Conservation (phyloP, 2,329 filamentous ascomycete species). For the Arthrobotrys musiformis region DNA sequence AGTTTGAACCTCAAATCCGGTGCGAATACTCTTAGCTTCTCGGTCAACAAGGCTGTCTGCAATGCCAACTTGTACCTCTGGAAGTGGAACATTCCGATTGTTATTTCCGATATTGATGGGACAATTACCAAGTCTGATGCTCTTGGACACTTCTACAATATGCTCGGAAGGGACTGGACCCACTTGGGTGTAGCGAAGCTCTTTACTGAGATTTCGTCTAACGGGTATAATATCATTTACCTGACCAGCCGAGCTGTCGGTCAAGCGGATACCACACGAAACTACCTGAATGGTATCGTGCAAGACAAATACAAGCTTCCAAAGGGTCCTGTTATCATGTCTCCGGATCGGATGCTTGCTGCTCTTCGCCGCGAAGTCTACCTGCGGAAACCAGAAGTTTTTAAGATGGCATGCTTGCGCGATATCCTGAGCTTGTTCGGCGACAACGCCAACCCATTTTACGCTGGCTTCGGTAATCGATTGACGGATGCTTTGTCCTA, state of each 20-base stretch:
- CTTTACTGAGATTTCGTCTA: conserved; percentile 92
- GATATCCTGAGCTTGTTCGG: conserved; percentile 92
- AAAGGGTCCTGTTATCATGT: conserved; percentile 91
- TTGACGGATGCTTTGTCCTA: conserved; percentile 97
- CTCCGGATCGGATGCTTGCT: conserved; percentile 92
- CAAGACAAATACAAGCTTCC: conserved; percentile 89
- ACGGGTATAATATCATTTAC: conserved; percentile 99
- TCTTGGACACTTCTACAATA: conserved; percentile 91
- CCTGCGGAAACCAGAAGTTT: conserved; percentile 93
- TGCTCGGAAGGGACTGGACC: conserved; percentile 98
- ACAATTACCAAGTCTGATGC: conserved; percentile 98
- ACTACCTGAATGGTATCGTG: conserved; percentile 87
- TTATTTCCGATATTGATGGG: conserved; percentile 98
- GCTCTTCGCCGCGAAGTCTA: conserved; percentile 88
- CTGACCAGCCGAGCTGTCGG: conserved; percentile 93
- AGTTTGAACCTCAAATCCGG: conserved; percentile 82
- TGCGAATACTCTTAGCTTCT: conserved; percentile 95
- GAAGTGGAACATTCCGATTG: conserved; percentile 89
- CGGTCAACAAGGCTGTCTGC: conserved; percentile 93
- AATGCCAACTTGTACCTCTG: conserved; percentile 93
- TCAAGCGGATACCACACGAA: conserved; percentile 87
- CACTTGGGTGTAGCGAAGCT: conserved; percentile 96
- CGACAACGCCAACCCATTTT: conserved; percentile 82
- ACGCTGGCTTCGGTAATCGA: conserved; percentile 95
- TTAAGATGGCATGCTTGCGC: conserved; percentile 98